Percentiles rank a stretch among this genome's conserved stretches.
Evolutionary conservation across 139 green algal genomes (phyloP).

Genomic region (Chlorella sp.): DNA sequence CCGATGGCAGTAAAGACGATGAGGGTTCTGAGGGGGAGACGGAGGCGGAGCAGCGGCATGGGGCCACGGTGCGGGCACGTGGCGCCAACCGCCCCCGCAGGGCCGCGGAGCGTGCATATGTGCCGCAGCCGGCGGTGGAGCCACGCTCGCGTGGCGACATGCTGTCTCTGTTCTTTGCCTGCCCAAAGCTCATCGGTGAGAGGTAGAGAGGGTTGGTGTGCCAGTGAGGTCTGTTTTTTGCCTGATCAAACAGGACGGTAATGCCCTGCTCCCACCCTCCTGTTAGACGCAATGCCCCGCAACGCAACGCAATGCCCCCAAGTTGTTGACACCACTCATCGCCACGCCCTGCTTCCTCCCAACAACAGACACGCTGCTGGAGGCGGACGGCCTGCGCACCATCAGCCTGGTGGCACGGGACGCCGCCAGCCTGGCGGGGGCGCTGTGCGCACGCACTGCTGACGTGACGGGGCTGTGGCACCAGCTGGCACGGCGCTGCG

Average conservation of each 20-base stretch:
- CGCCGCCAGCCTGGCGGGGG: not conserved
- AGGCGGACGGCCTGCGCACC: constrained; percentile 7
- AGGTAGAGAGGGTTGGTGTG: too few species aligned
- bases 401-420: constrained; percentile 9
- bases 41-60: not conserved
- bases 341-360: too few species aligned
- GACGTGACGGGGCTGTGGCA: constrained; percentile 6
- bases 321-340: too few species aligned
- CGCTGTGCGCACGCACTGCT: not conserved
- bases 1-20: too few species aligned
- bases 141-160: not conserved
- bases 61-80: not conserved
- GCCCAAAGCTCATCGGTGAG: not conserved
- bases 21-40: not conserved
- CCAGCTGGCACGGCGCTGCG: not conserved
- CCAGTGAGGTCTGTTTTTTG: not conserved
- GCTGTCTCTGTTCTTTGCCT: not conserved
- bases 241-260: too few species aligned
- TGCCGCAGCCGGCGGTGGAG: not conserved
- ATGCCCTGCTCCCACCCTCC: too few species aligned
- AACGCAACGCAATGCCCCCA: too few species aligned
- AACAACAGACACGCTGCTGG: not conserved
- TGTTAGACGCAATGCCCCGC: too few species aligned
- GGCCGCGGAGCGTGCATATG: not conserved
- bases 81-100: not conserved